Evolutionary conservation across 805 yeast genomes (phyloP).

Genomic region (Candida incommunis): DNA sequence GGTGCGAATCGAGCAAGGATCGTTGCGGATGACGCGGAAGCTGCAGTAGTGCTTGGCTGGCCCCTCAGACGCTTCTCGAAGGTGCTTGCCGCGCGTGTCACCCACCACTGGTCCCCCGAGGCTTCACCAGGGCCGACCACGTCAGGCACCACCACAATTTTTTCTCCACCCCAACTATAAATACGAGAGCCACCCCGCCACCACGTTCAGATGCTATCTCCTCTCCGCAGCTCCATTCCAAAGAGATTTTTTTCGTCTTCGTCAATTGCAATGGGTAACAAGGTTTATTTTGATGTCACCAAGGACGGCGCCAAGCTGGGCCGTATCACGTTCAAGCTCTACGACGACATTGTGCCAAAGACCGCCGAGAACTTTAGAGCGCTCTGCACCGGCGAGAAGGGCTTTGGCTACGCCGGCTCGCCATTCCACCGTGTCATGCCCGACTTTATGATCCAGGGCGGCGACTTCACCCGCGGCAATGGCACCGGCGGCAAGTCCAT

Average conservation of each 20-base stretch:
- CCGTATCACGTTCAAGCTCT: slow-evolving; percentile 74
- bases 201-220: no score
- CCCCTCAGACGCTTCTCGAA: no score
- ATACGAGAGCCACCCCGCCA: no score
- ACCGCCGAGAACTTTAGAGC: slow-evolving; percentile 95
- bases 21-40: no score
- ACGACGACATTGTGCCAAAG: slow-evolving; percentile 86
- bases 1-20: no score
- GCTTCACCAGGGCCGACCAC: no score
- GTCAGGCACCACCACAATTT: no score
- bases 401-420: slow-evolving; percentile 75
- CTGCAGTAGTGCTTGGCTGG: no score
- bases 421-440: slow-evolving; percentile 96
- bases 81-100: no score
- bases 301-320: slow-evolving; percentile 71
- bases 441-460: slow-evolving; percentile 93
- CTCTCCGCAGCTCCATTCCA: slow-evolving; percentile 1
- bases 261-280: slow-evolving; percentile 19
- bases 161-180: no score
- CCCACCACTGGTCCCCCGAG: no score
- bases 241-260: slow-evolving; percentile 7
- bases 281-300: slow-evolving; percentile 72
- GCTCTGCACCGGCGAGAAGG: slow-evolving; percentile 87
- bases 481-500: slow-evolving; percentile 90
- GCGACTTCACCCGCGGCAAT: slow-evolving; percentile 73